Evolutionary conservation across 2,329 filamentous ascomycete species (phyloP).

Genomic region (Diaporthe eres): DNA sequence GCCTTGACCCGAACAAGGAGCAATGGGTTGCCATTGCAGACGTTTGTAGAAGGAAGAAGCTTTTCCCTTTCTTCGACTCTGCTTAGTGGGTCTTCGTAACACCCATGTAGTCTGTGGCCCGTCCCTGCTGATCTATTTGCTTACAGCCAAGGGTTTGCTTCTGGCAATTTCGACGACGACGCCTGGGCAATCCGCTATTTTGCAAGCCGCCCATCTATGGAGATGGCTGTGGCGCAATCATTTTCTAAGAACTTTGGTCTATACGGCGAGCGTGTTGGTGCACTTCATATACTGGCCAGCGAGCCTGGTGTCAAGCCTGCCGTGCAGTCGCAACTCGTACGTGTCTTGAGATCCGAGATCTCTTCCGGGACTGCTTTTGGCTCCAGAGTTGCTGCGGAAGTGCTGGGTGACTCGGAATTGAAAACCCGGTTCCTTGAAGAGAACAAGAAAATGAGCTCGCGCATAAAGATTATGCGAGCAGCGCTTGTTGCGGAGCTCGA

Average conservation of each 20-base stretch:
- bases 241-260: constrained; percentile 55
- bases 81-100: constrained; percentile 42
- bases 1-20: constrained; percentile 51
- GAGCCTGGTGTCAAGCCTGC: constrained; percentile 28
- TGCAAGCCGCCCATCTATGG: constrained; percentile 38
- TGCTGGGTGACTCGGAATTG: constrained; percentile 47
- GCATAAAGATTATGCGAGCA: constrained; percentile 52
- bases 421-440: constrained; percentile 50
- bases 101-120: constrained; percentile 45
- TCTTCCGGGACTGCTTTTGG: constrained; percentile 50
- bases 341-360: constrained; percentile 48
- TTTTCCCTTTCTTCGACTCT: constrained; percentile 54
- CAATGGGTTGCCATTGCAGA: constrained; percentile 53
- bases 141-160: constrained; percentile 53
- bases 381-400: constrained; percentile 47
- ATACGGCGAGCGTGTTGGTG: constrained; percentile 37
- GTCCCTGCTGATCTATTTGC: background rate
- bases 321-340: constrained; percentile 38
- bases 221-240: constrained; percentile 51
- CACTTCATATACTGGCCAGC: constrained; percentile 44
- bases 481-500: constrained; percentile 47
- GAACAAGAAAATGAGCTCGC: constrained; percentile 50
- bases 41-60: constrained; percentile 47
- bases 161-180: constrained; percentile 52
- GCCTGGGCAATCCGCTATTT: constrained; percentile 53